Evolutionary conservation across 257 asterid genomes (phyloP).

Genomic region (Ocimum tenuiflorum): DNA sequence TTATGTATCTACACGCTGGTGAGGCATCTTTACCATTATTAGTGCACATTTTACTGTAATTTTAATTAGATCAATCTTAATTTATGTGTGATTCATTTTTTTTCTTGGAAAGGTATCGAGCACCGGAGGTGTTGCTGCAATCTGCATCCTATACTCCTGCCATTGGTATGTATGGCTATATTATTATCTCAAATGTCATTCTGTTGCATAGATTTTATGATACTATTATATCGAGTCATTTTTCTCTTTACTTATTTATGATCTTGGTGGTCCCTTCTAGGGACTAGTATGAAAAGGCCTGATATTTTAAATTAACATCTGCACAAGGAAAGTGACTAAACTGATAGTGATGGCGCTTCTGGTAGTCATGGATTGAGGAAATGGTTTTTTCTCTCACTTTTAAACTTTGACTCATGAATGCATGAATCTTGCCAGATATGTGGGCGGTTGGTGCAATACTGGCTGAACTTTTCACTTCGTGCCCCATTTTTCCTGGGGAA

Average conservation of each 20-base stretch:
- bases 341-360: background rate
- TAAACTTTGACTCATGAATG: constrained; percentile 12
- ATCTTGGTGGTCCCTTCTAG: background rate
- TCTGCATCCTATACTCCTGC: constrained; percentile 77
- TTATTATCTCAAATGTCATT: background rate
- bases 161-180: constrained; percentile 51
- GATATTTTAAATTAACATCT: background rate
- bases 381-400: constrained; percentile 5
- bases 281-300: background rate
- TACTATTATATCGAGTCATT: background rate
- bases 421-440: constrained; percentile 57
- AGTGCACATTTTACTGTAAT: background rate
- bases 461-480: constrained; percentile 86
- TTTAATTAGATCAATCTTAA: constrained; percentile 12
- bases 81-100: constrained; percentile 10
- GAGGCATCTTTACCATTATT: constrained; percentile 28
- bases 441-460: constrained; percentile 96
- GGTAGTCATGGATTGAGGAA: background rate
- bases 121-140: constrained; percentile 89
- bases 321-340: background rate
- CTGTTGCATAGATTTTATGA: background rate
- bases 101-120: constrained; percentile 70
- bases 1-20: constrained; percentile 99
- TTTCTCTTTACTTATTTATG: constrained; percentile 9
- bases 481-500: constrained; percentile 95